Evolutionary conservation across 805 yeast genomes (phyloP).

Genomic region (Wickerhamiella galacta): DNA sequence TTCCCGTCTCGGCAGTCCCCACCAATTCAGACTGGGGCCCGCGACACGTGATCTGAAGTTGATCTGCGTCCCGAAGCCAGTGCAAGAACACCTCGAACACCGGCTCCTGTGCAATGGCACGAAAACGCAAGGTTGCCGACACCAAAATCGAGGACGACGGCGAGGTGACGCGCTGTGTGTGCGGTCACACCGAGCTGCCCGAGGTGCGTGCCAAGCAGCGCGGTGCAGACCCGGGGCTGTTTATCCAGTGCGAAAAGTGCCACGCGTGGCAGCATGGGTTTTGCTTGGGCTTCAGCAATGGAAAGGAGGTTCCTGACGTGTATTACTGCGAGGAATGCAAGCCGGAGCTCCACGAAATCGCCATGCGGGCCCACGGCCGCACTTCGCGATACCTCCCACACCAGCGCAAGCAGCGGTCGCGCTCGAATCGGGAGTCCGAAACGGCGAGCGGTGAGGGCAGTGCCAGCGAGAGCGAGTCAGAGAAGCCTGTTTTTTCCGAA

Average conservation of each 20-base stretch:
- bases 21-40: background rate
- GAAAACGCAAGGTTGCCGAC: slow-evolving; percentile 5
- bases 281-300: slow-evolving; percentile 73
- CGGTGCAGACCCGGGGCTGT: slow-evolving; percentile 82
- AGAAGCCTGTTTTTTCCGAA: slow-evolving; percentile 1
- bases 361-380: slow-evolving; percentile 31
- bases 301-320: slow-evolving; percentile 71
- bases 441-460: background rate
- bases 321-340: slow-evolving; percentile 89
- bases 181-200: slow-evolving; percentile 33
- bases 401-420: slow-evolving; percentile 7
- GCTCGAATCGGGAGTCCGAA: background rate
- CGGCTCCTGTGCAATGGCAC: slow-evolving; percentile 3
- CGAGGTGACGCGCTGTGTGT: slow-evolving; percentile 40
- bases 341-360: slow-evolving; percentile 61
- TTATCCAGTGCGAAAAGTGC: slow-evolving; percentile 89
- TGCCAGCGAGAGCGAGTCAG: slow-evolving; percentile 2
- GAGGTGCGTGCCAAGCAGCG: slow-evolving; percentile 16
- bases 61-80: too few species aligned
- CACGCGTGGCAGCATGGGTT: slow-evolving; percentile 96
- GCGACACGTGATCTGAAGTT: background rate
- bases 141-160: slow-evolving; percentile 17
- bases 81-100: too few species aligned
- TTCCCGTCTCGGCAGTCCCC: too few species aligned
- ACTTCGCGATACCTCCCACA: slow-evolving; percentile 35